phyloP scores from a whole-genome alignment of 148 eudicot genomes.

The Persicaria tinctoria region DNA sequence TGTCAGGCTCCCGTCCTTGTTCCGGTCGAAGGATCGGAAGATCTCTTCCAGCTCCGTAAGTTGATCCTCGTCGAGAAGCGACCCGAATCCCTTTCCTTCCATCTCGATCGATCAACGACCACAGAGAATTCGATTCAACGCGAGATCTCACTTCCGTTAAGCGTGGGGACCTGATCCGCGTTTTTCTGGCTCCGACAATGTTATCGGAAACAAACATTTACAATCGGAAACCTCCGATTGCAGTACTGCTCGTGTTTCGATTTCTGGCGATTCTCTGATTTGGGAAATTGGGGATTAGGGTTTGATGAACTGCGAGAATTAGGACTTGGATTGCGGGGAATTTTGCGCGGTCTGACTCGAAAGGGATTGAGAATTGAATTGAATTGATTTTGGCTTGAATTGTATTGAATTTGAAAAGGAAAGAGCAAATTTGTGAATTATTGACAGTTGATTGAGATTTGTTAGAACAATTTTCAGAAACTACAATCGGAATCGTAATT shows the following conservation, averaged over 20 bases:
- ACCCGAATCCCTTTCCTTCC: conserved; percentile 27
- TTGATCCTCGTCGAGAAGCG: conserved; percentile 53
- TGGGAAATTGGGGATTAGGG: not conserved
- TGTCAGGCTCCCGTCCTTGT: conserved; percentile 64
- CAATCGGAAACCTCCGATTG: not conserved
- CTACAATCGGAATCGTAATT: not conserved
- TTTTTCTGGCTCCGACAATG: not conserved
- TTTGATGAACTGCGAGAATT: not conserved
- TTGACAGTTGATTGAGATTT: not conserved
- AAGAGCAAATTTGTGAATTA: not conserved
- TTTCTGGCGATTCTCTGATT: not conserved
- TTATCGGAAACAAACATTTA: not conserved
- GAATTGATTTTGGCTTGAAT: conserved; percentile 1
- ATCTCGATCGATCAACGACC: conserved; percentile 10
- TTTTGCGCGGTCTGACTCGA: not conserved
- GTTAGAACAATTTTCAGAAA: not conserved
- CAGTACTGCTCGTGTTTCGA: not conserved
- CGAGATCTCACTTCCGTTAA: no score
- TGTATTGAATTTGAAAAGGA: not conserved
- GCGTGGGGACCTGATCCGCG: not conserved
- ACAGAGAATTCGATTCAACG: not conserved
- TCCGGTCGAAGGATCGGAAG: conserved; percentile 68
- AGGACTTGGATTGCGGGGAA: conserved; percentile 5
- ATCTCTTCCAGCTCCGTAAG: conserved; percentile 51
- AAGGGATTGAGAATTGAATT: not conserved